A percentile compares a stretch with the other conserved stretches of the same genome.
These are phyloP conservation scores for Paecilomyces niveus DNA, from an alignment of 2,329 filamentous ascomycete genomes.

Conservation along the genomic window DNA sequence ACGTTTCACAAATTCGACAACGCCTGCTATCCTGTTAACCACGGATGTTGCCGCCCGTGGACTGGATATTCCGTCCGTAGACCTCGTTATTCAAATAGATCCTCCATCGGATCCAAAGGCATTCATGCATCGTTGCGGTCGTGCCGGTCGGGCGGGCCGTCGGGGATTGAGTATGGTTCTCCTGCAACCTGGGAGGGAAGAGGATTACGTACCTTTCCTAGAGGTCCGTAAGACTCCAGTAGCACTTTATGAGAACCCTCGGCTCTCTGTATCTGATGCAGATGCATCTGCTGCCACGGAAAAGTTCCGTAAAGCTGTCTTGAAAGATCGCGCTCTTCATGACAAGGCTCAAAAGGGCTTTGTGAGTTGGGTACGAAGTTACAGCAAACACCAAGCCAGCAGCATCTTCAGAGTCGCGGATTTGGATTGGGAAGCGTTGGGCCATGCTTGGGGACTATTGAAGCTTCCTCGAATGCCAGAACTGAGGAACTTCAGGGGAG, in stretches of 20 bases:
- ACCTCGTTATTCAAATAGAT: constrained; percentile 84
- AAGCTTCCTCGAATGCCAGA: constrained; percentile 93
- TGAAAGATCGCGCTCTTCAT: constrained; percentile 60
- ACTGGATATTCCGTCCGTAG: constrained; percentile 84
- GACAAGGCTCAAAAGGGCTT: constrained; percentile 89
- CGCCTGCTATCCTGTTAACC: constrained; percentile 75
- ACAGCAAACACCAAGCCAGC: constrained; percentile 81
- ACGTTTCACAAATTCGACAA: constrained; percentile 66
- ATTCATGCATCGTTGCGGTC: constrained; percentile 59
- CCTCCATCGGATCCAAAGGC: constrained; percentile 82
- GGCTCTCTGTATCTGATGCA: constrained; percentile 50
- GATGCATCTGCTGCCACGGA: constrained; percentile 54
- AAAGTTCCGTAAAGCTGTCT: constrained; percentile 52
- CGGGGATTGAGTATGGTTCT: constrained; percentile 80
- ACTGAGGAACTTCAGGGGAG: constrained; percentile 63
- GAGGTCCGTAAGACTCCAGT: constrained; percentile 84
- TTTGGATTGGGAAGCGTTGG: constrained; percentile 78
- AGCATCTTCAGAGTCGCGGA: constrained; percentile 83
- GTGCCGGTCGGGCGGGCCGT: constrained; percentile 56
- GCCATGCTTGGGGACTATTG: constrained; percentile 76
- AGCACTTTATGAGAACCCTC: constrained; percentile 51
- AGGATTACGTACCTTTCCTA: constrained; percentile 83
- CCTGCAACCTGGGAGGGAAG: constrained; percentile 75
- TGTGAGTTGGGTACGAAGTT: constrained; percentile 86
- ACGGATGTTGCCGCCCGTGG: constrained; percentile 89